These are phyloP conservation scores for Trichoderma oligosporum DNA, from an alignment of 2,329 filamentous ascomycete genomes.

Conservation along the genomic window DNA sequence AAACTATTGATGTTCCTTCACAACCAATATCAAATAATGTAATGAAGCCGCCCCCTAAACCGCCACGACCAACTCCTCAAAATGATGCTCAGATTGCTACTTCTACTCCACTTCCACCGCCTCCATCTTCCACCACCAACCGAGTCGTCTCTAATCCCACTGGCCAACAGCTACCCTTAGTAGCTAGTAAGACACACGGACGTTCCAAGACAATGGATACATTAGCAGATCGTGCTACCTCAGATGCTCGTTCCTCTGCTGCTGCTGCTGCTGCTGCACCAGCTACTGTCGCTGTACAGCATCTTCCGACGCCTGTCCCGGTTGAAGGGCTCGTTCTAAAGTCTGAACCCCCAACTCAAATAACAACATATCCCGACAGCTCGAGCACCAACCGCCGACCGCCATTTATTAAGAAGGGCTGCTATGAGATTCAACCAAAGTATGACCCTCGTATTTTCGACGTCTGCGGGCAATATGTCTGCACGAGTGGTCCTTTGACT, in stretches of 20 bases:
- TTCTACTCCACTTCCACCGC: constrained; percentile 16
- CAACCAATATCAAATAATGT: constrained; percentile 20
- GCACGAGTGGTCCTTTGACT: constrained; percentile 81
- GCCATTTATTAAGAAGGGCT: constrained; percentile 67
- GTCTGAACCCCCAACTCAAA: constrained; percentile 46
- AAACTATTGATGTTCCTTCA: constrained; percentile 28
- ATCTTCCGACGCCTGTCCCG: constrained; percentile 19
- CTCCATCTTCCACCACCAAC: constrained; percentile 15
- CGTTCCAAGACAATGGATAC: constrained; percentile 38
- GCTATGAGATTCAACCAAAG: constrained; percentile 74
- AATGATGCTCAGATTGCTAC: constrained; percentile 24
- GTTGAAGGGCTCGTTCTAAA: constrained; percentile 27
- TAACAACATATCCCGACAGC: constrained; percentile 74
- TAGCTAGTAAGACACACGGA: constrained; percentile 31
- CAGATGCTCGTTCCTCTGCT: constrained; percentile 26
- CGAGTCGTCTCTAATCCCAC: constrained; percentile 33
- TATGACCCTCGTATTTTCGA: constrained; percentile 86
- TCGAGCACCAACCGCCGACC: constrained; percentile 80
- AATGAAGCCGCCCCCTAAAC: constrained; percentile 40
- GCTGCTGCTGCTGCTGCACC: constrained; percentile 23
- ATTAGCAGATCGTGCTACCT: constrained; percentile 26
- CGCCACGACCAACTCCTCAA: constrained; percentile 39
- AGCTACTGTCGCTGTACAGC: constrained; percentile 18
- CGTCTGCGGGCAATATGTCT: constrained; percentile 81
- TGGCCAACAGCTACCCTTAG: constrained; percentile 30